Conservation (phyloP, 1,284 basidiomycete species). For the Chondrostereum purpureum region DNA sequence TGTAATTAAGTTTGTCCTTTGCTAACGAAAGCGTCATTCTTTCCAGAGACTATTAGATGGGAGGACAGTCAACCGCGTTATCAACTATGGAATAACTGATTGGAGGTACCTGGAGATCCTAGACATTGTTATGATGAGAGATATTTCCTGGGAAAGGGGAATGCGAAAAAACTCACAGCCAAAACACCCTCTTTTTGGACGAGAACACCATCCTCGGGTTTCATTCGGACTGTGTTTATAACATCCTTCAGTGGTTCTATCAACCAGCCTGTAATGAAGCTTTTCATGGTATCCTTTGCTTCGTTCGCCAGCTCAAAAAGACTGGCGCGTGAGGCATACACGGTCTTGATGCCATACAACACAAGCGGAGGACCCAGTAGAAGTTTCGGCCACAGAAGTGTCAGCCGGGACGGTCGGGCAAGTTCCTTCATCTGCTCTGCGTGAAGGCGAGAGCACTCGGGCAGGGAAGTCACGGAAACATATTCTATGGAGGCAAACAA, state of each 20-base stretch:
- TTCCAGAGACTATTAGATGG: conserved; percentile 88
- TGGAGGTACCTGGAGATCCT: not conserved
- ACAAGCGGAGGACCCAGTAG: conserved; percentile 58
- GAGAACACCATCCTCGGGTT: conserved; percentile 67
- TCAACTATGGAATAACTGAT: not conserved
- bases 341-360: conserved; percentile 39
- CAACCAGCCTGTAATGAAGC: conserved; percentile 84
- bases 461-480: conserved; percentile 2
- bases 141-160: conserved; percentile 2
- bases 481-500: no score
- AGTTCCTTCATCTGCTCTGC: conserved; percentile 32
- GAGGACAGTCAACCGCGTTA: not conserved
- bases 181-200: conserved; percentile 72
- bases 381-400: conserved; percentile 62
- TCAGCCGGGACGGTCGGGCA: conserved; percentile 50
- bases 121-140: not conserved
- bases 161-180: conserved; percentile 40
- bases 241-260: conserved; percentile 83
- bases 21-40: conserved; percentile 89
- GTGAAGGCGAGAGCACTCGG: conserved; percentile 20
- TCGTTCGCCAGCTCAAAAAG: conserved; percentile 53
- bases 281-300: conserved; percentile 61
- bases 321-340: conserved; percentile 47
- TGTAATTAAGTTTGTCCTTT: conserved; percentile 68
- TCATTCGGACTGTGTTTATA: conserved; percentile 75